Evolutionary conservation across 108 stramenopile species (phyloP), one percentile per base, ranked within the genome.

Genomic region (Aurantiochytrium sp.): DNA sequence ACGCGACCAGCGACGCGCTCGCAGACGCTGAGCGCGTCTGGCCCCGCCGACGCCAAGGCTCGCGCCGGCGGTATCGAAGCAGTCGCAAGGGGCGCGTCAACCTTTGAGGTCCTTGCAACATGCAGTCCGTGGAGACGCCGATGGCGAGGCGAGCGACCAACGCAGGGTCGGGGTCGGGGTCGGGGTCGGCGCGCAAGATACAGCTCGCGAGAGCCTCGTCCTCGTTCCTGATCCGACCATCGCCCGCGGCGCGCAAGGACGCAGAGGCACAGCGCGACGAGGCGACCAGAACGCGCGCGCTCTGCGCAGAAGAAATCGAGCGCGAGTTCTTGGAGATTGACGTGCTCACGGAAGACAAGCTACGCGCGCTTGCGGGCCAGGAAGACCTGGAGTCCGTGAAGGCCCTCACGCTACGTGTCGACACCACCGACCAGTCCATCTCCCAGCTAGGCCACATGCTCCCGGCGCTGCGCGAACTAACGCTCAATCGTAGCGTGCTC

Each of bases 401-500:
- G 36, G 19, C 2, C 39, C 90, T 93, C 19, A 22, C 22, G 17
- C 85, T 93, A 6, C 86, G 85, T 4, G 86, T 93, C 53, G 92
- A 93, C 89, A 91, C 88, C 55, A 68, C 91, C 12, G 41, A 54
- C 39, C 39, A 89, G 41, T 85, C 90, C 45, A 31, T 92, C 19
- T 89, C 90, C 12, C 90, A 91, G 31, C 85, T 93, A 15, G 87
- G 89, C 52, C 37, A 87, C 42, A 31, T 69, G 30, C 65, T 92
- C 21, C 91, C 92, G 4, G 45, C 27, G 5, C 86, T 93, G 30
- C 50, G 59, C 24, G 36, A 69, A 1, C 90, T 93, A 4, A 68
- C 59, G 42, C 86, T 93, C 4, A 92, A 93, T 59, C 87, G 89
- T 4, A 92, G 91, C n/a, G 55, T 37, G 30, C 55, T 93, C 24